These are phyloP conservation scores for Ophiostoma tasmaniense DNA, from an alignment of 2,329 filamentous ascomycete genomes.

Conservation along the genomic window DNA sequence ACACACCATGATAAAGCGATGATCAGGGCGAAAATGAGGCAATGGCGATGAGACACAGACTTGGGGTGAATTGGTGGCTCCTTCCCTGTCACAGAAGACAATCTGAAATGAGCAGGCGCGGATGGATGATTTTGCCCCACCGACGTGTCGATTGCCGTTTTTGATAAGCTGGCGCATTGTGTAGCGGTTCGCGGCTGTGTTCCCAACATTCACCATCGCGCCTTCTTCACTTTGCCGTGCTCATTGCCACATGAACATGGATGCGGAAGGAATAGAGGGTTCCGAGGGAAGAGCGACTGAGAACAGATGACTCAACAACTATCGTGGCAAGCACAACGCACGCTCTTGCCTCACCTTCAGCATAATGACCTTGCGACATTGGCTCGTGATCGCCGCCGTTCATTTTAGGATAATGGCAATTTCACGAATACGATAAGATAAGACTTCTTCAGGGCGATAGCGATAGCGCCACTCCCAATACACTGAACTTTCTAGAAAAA, in stretches of 20 bases:
- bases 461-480: neutral
- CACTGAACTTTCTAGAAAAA: slow-evolving; percentile 23
- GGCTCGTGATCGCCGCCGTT: neutral
- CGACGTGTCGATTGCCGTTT: neutral
- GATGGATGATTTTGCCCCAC: slow-evolving; percentile 9
- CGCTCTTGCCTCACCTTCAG: neutral
- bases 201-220: neutral
- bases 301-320: neutral
- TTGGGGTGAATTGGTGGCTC: neutral
- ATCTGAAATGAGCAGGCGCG: slow-evolving; percentile 11
- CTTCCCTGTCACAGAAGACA: neutral
- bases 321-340: neutral
- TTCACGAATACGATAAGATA: neutral
- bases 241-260: neutral
- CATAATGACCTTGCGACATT: neutral
- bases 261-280: neutral
- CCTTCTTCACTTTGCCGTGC: neutral
- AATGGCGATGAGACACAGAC: neutral
- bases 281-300: neutral
- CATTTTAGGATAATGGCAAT: neutral
- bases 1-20: neutral
- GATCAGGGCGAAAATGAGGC: neutral
- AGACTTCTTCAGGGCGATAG: neutral
- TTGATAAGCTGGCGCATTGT: neutral
- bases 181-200: neutral